Evolutionary conservation across 768 basidiomycete species (phyloP).

Genomic region (Podaxis mareebaensis): DNA sequence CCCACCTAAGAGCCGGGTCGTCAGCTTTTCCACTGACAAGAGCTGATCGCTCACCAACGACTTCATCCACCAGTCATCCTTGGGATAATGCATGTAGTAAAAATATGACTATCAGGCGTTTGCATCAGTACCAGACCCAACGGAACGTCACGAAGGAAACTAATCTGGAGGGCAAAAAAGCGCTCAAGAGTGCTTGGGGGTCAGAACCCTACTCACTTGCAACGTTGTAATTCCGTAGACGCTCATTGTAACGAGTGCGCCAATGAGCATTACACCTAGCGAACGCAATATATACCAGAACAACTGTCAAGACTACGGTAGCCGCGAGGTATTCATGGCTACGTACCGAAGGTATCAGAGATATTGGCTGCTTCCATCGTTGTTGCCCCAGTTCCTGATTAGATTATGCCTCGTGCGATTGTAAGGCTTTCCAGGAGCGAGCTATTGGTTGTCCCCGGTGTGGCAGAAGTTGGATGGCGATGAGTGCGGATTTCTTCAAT

Average conservation of each 20-base stretch:
- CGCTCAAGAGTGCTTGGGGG: neutral
- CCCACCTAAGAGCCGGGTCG: constrained; percentile 28
- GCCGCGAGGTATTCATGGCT: neutral
- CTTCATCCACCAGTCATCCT: constrained; percentile 35
- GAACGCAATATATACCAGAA: neutral
- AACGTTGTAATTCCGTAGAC: constrained; percentile 46
- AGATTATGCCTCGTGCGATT: neutral
- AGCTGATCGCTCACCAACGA: constrained; percentile 29
- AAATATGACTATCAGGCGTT: constrained; percentile 36
- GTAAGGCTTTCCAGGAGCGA: too few species aligned
- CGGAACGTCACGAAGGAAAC: neutral
- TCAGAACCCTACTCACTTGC: constrained; percentile 29
- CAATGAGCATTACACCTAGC: constrained; percentile 40
- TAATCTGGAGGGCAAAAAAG: neutral
- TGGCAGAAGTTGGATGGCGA: neutral
- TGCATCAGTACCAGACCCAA: neutral
- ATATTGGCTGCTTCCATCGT: constrained; percentile 12
- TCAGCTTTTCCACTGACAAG: neutral
- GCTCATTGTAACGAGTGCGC: constrained; percentile 35
- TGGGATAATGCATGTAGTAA: constrained; percentile 41
- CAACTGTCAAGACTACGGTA: neutral
- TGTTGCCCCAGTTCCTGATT: neutral
- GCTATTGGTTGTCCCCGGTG: too few species aligned
- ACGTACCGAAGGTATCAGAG: constrained; percentile 33
- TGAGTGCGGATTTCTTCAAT: neutral